Base-by-base conservation (phyloP, 2,329 filamentous ascomycete species). In the Trichoderma koningii region DNA sequence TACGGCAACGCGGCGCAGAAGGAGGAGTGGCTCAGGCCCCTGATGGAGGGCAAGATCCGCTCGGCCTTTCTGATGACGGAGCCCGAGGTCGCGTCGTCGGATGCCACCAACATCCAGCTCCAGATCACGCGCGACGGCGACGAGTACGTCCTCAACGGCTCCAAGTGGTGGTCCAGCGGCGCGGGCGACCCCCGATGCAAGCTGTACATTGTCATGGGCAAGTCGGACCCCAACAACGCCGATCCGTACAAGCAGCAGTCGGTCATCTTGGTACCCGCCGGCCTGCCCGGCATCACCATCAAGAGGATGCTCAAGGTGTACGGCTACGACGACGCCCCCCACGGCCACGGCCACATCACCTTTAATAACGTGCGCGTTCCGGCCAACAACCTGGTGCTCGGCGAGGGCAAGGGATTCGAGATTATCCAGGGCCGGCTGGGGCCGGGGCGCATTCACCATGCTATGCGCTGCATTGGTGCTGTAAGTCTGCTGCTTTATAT, bases 121-220 rank as follows among this genome's bases (percentile, higher is more conserved):
- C 85, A 83, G 66, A 97, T 99, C 75, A 85, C 81, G 70, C 87
- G 86, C 65, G 92, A 97, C 69, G 94, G 93, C 12, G 87, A 95
- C 73, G 87, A 95, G 71, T 97, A 95, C 75, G 87, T 98, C 19
- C 84, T 99, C 62, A 97, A 98, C 74, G 95, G 95, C 65, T 72
- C 94, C 87, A 99, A 99, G 92, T 99, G 95, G 95, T 99, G 95
- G 95, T 96, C 92, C 30, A 96, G 92, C 69, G 95, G 95, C 69
- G 93, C 93, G 19, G 95, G 95, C 66, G 95, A 99, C 79, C 90
- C 90, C 66, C 87, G 94, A 72, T 99, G 95, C 83, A 85, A 90
- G 77, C 83, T 99, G 76, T 98, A 97, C 81, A 89, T 99, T 68
- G 93, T 97, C 72, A 97, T 99, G 91, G 95, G 92, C 79, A 97